Evolutionary conservation across 495 filamentous ascomycete genomes (phyloP), one percentile per base, ranked within the genome.

Genomic region (Acidomyces sp.): DNA sequence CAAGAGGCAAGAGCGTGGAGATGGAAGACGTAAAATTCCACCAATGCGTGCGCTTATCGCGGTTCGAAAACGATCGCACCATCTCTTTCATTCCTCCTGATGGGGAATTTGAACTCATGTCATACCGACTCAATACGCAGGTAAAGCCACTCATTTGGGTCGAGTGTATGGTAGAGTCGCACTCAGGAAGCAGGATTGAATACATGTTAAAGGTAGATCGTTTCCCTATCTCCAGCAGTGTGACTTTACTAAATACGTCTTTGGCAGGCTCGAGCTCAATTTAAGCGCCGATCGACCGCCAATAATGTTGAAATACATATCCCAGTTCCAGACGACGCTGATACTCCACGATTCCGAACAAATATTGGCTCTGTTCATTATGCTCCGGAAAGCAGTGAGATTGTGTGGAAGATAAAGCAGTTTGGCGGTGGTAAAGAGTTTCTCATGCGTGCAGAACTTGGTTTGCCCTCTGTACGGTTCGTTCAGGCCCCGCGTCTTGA

Each of bases 1-100:
- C 86, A 37, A 65, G 92, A 56, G 92, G 92, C 35, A 99, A 99
- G 62, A 83, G 90, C 9, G 88, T 99, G 39, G 92, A 99, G 63
- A 99, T 99, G 92, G 92, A 99, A 61, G 92, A 99, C 49, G 92
- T 99, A 56, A 99, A 96, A 56, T 99, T 99, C 63, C 92, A 99
- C 64, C 92, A 99, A 58, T 99, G 92, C 62, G 92, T 99, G 43
- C 77, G 92, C 48, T 65, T 99, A 41, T 87, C 83, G 16, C 71
- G 92, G 20, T 99, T 99, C 66, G 92, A 99, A 62, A 99, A 96
- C 55, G 92, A 99, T 62, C 71, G 92, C 30, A 99, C 92, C 17
- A 99, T 99, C 68, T 92, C 83, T 61, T 97, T 97, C 64, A 97
- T 97, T 52, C 90, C 90, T 9, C 90, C 90, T 24, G 90, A 97